phyloP scores from a whole-genome alignment of 305 asterid genomes.

The Solanum hybrid region DNA sequence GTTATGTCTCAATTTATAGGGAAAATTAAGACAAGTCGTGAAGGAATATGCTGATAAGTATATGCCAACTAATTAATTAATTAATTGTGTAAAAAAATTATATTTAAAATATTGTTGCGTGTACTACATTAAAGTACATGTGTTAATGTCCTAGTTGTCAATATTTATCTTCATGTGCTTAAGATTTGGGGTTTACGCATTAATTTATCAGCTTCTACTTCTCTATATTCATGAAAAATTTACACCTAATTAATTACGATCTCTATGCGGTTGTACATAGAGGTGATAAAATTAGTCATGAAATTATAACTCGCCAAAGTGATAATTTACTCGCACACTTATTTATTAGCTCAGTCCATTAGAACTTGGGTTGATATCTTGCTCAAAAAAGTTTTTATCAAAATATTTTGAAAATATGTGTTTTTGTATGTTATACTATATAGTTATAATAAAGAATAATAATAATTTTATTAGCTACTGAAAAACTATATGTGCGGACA shows the following conservation, averaged over 20 bases:
- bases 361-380: not conserved
- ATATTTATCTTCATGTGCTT: not conserved
- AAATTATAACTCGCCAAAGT: too few species aligned
- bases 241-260: not conserved
- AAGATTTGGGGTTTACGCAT: not conserved
- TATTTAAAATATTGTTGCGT: not conserved
- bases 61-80: not conserved
- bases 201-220: not conserved
- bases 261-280: too few species aligned
- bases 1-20: slow-evolving; percentile 15
- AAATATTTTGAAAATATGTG: too few species aligned
- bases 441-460: too few species aligned
- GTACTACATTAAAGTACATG: not conserved
- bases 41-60: slow-evolving; percentile 7
- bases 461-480: not conserved
- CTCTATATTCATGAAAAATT: not conserved
- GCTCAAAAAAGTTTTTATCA: not conserved
- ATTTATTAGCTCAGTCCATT: too few species aligned
- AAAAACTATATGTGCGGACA: too few species aligned
- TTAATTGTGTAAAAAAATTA: not conserved
- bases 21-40: not conserved
- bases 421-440: not conserved
- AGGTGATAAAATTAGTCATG: not conserved
- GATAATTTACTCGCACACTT: not conserved
- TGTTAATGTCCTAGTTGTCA: not conserved